Conservation (phyloP, 257 asterid genomes). For the Voacanga thouarsii region DNA sequence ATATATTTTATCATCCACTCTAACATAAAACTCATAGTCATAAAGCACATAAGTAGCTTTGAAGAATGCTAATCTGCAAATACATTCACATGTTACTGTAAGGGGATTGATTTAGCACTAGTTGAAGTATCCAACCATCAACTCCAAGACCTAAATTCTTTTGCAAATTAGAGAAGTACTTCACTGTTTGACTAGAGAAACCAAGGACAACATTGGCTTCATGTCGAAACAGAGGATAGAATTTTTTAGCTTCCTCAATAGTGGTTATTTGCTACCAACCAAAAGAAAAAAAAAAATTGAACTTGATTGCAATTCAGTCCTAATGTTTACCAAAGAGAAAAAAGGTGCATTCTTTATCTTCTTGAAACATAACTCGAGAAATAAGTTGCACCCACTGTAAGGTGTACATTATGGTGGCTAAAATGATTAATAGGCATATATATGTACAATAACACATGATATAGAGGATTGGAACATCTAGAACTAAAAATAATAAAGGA, state of each 20-base stretch:
- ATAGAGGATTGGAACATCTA: neutral
- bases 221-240: constrained; percentile 93
- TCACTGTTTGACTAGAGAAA: constrained; percentile 92
- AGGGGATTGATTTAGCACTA: too few relatives aligned
- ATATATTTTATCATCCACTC: constrained; percentile 97
- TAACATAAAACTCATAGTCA: constrained; percentile 90
- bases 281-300: constrained; percentile 1
- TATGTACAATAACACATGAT: neutral
- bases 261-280: constrained; percentile 87
- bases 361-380: neutral
- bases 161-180: too few relatives aligned
- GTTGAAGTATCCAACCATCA: constrained; percentile 99
- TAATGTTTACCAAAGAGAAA: neutral
- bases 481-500: neutral
- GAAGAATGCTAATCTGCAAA: constrained; percentile 86
- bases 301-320: neutral
- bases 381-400: neutral
- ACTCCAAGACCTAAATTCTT: constrained; percentile 93
- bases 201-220: constrained; percentile 94
- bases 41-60: constrained; percentile 95
- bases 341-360: neutral
- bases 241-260: constrained; percentile 87
- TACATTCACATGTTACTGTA: constrained; percentile 26
- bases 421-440: neutral
- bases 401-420: too few relatives aligned